phyloP scores from a whole-genome alignment of 2,329 filamentous ascomycete species.

The Beauveria australis region DNA sequence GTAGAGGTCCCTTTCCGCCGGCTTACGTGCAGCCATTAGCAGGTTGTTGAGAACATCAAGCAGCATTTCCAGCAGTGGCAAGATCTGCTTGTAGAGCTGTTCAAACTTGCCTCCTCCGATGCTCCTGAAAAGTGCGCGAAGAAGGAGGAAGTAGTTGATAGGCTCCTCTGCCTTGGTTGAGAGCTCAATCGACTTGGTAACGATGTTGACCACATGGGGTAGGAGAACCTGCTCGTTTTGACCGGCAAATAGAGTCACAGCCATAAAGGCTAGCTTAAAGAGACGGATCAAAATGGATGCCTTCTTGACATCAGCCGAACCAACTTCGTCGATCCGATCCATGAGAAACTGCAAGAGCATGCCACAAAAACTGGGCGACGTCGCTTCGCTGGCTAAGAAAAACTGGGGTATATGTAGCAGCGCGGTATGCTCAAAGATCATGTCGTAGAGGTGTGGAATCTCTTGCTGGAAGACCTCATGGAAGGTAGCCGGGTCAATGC shows the following conservation, averaged over 20 bases:
- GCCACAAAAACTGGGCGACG: conserved; percentile 92
- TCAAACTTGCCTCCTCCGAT: conserved; percentile 97
- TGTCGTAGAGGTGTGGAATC: conserved; percentile 91
- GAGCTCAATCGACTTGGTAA: conserved; percentile 93
- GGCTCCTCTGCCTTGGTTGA: conserved; percentile 94
- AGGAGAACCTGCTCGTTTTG: conserved; percentile 95
- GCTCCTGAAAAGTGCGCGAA: conserved; percentile 87
- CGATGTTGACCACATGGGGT: conserved; percentile 93
- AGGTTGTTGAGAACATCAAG: conserved; percentile 95
- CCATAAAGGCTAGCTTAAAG: conserved; percentile 99
- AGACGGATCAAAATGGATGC: conserved; percentile 86
- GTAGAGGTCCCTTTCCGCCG: conserved; percentile 86
- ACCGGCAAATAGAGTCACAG: conserved; percentile 86
- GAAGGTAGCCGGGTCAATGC: conserved; percentile 95
- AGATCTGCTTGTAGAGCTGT: conserved; percentile 94
- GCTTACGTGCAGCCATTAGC: conserved; percentile 81
- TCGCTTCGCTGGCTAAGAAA: conserved; percentile 96
- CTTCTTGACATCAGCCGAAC: conserved; percentile 82
- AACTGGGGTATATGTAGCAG: conserved; percentile 95
- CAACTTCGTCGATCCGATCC: conserved; percentile 92
- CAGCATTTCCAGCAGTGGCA: conserved; percentile 93
- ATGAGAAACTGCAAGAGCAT: conserved; percentile 98
- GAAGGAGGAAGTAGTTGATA: conserved; percentile 94
- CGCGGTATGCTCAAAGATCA: conserved; percentile 95
- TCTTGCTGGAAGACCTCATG: conserved; percentile 98